Evolutionary conservation across 495 filamentous ascomycete species (phyloP).

Genomic region (Aspergillus taichungensis): DNA sequence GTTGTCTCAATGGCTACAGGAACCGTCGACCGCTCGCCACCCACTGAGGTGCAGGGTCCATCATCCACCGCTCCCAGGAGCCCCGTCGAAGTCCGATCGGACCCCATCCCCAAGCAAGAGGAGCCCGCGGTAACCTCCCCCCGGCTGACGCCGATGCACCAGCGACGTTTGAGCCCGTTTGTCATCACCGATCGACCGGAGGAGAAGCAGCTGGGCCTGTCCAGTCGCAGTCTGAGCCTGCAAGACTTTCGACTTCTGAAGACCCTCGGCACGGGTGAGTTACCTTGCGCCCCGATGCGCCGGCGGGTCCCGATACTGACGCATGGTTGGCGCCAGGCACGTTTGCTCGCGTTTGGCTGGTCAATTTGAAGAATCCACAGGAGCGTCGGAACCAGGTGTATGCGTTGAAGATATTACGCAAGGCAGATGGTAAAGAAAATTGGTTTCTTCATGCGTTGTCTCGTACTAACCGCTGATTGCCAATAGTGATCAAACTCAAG

Average conservation of each 20-base stretch:
- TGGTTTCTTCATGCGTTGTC: constrained; percentile 3
- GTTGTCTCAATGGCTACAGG: constrained; percentile 36
- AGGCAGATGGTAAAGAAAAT: constrained; percentile 55
- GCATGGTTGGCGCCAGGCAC: constrained; percentile 53
- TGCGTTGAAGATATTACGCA: constrained; percentile 89
- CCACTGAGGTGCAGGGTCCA: constrained; percentile 26
- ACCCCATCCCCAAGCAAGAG: constrained; percentile 39
- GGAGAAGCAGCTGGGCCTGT: constrained; percentile 49
- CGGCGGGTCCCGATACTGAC: constrained; percentile 22
- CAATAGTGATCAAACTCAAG: constrained; percentile 83
- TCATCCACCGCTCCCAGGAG: constrained; percentile 9
- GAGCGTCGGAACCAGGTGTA: constrained; percentile 64
- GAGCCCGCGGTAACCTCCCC: constrained; percentile 36
- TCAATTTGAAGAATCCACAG: constrained; percentile 51
- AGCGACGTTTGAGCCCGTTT: constrained; percentile 41
- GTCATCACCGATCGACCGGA: constrained; percentile 45
- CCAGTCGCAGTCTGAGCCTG: constrained; percentile 46
- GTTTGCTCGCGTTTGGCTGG: constrained; percentile 91
- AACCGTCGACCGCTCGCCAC: constrained; percentile 33
- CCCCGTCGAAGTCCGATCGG: constrained; percentile 26
- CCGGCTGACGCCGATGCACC: constrained; percentile 35
- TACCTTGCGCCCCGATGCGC: background rate
- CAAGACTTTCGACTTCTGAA: constrained; percentile 78
- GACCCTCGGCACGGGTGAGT: constrained; percentile 79
- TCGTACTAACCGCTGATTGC: background rate